Percentiles rank a stretch among this genome's conserved stretches.
These are phyloP conservation scores for Typha latifolia DNA, from an alignment of 176 grass and related monocot genomes.

Conservation along the genomic window DNA sequence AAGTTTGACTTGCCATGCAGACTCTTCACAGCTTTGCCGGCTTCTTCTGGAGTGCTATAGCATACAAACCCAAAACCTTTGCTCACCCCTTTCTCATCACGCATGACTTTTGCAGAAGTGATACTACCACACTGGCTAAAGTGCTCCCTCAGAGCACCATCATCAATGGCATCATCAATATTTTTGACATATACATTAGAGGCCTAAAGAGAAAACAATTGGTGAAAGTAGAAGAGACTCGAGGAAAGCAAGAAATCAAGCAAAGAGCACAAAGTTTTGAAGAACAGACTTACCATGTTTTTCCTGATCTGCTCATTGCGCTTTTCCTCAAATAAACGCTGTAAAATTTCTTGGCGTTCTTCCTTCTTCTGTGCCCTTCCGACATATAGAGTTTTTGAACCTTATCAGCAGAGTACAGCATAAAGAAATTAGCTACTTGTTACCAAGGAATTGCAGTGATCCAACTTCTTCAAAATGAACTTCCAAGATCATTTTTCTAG, in stretches of 20 bases:
- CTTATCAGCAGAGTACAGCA: background rate
- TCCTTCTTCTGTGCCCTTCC: constrained; percentile 3
- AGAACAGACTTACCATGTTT: background rate
- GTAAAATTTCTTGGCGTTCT: background rate
- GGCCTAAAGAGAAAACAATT: background rate
- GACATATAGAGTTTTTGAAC: constrained; percentile 2
- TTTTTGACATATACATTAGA: constrained; percentile 3
- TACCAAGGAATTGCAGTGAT: too few species aligned
- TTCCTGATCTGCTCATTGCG: background rate
- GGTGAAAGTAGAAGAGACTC: too few species aligned
- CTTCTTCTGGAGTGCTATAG: constrained; percentile 1
- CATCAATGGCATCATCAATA: constrained; percentile 1
- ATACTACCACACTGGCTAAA: background rate
- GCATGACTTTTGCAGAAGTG: constrained; percentile 9
- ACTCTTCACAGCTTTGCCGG: background rate
- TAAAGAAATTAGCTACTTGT: too few species aligned
- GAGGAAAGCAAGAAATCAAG: too few species aligned
- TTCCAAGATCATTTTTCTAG: too few species aligned
- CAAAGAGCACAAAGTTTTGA: background rate
- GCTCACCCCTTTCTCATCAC: constrained; percentile 1
- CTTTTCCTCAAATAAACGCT: background rate
- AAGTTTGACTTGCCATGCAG: background rate
- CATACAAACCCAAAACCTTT: constrained; percentile 17
- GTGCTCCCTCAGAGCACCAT: background rate
- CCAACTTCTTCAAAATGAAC: too few species aligned